These are phyloP conservation scores for Strigomonas oncopelti DNA, from an alignment of 208 protist genomes.

Conservation along the genomic window DNA sequence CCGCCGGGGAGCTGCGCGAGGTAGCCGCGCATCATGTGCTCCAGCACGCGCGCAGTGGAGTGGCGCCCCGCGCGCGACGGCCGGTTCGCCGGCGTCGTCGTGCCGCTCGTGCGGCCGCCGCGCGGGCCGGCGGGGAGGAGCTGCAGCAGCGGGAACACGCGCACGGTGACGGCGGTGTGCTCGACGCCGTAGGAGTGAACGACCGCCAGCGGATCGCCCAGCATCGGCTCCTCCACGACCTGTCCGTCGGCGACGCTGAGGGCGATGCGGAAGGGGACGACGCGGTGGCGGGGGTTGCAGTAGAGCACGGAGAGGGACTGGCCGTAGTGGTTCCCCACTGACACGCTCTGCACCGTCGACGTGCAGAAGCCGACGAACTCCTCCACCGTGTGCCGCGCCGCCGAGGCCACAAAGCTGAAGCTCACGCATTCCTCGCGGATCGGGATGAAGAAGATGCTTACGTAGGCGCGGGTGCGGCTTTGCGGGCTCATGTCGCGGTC, in stretches of 20 bases:
- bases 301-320: conserved; percentile 71
- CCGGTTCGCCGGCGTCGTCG: conserved; percentile 1
- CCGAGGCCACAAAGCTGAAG: conserved; percentile 69
- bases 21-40: conserved; percentile 53
- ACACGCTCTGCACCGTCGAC: conserved; percentile 65
- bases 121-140: conserved; percentile 8
- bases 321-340: conserved; percentile 80
- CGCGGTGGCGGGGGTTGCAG: conserved; percentile 70
- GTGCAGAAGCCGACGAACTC: conserved; percentile 69
- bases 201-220: conserved; percentile 66
- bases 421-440: conserved; percentile 61
- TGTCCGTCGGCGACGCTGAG: conserved; percentile 35
- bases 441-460: conserved; percentile 57
- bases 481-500: conserved; percentile 15
- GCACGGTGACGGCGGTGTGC: conserved; percentile 26
- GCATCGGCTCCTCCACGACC: conserved; percentile 63
- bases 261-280: conserved; percentile 62
- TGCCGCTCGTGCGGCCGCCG: neutral
- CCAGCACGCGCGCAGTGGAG: conserved; percentile 34
- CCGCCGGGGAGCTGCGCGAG: conserved; percentile 45
- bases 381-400: conserved; percentile 53
- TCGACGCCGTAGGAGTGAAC: conserved; percentile 38
- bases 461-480: conserved; percentile 25
- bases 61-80: neutral
- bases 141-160: conserved; percentile 36